These are phyloP conservation scores for Penicillium brasilianum DNA, from an alignment of 2,329 filamentous ascomycete species.

Conservation along the genomic window DNA sequence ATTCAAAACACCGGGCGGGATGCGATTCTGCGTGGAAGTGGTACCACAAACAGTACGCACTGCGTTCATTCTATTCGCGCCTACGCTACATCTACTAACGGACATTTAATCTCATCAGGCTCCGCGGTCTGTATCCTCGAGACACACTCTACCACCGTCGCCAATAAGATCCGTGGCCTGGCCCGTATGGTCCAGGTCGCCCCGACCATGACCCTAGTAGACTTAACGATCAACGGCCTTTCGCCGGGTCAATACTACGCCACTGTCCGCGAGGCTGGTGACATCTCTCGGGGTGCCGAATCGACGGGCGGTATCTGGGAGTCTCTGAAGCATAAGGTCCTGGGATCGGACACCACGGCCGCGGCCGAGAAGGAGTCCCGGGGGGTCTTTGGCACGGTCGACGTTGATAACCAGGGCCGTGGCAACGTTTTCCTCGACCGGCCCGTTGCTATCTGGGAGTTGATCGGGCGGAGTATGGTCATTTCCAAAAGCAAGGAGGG, in stretches of 20 bases:
- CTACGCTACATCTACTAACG: conserved; percentile 1
- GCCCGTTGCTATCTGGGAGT: conserved; percentile 88
- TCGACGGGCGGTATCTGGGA: conserved; percentile 86
- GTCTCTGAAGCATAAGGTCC: conserved; percentile 51
- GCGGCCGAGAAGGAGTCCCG: conserved; percentile 49
- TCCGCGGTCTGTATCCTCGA: conserved; percentile 89
- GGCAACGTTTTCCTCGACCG: conserved; percentile 82
- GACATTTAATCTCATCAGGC: conserved; percentile 29
- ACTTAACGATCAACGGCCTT: conserved; percentile 84
- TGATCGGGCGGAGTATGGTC: conserved; percentile 91
- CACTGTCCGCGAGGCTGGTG: conserved; percentile 81
- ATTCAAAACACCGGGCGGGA: conserved; percentile 91
- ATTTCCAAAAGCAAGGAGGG: conserved; percentile 71
- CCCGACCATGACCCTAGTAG: conserved; percentile 77
- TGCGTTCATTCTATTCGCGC: conserved; percentile 9
- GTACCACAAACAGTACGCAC: conserved; percentile 74
- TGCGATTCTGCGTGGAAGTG: conserved; percentile 90
- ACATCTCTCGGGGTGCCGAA: conserved; percentile 81
- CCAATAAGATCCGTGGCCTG: conserved; percentile 78
- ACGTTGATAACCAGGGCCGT: conserved; percentile 75
- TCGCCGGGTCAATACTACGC: conserved; percentile 80
- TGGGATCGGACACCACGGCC: conserved; percentile 34
- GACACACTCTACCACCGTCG: conserved; percentile 68
- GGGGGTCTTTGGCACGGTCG: conserved; percentile 74
- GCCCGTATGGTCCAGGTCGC: conserved; percentile 93